Conservation (phyloP, 306 rosid genomes). For the Lagenaria siceraria region DNA sequence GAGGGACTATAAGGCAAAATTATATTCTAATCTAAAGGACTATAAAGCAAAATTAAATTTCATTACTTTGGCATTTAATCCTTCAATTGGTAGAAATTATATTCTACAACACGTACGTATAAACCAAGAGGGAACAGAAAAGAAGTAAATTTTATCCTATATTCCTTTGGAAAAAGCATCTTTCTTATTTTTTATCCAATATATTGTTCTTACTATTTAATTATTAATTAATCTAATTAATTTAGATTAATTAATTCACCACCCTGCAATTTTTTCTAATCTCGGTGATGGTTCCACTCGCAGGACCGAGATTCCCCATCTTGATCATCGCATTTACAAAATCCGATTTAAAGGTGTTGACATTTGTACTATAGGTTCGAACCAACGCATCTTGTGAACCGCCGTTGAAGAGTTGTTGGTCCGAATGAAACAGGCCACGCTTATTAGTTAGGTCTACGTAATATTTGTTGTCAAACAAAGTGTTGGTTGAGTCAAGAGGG, state of each 20-base stretch:
- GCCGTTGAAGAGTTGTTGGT: slow-evolving; percentile 53
- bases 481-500: slow-evolving; percentile 36
- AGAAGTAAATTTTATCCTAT: not conserved
- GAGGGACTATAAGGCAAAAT: not conserved
- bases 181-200: not conserved
- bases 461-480: slow-evolving; percentile 45
- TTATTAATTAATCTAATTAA: not conserved
- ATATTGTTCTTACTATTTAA: not conserved
- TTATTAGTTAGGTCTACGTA: slow-evolving; percentile 24
- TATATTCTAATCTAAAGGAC: not conserved
- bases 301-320: slow-evolving; percentile 48
- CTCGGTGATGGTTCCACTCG: slow-evolving; percentile 49
- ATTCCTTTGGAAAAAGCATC: not conserved
- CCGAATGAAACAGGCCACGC: slow-evolving; percentile 67
- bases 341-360: slow-evolving; percentile 25
- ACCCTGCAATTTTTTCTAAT: slow-evolving; percentile 54
- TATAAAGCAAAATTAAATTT: not conserved
- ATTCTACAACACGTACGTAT: not conserved
- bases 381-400: slow-evolving; percentile 57
- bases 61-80: not conserved
- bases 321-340: slow-evolving; percentile 66
- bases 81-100: not conserved
- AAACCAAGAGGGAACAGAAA: not conserved
- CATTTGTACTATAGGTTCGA: slow-evolving; percentile 22
- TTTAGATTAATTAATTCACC: slow-evolving; percentile 25